These are phyloP conservation scores for Luvunga scandens DNA, from an alignment of 345 rosid species.

Conservation along the genomic window DNA sequence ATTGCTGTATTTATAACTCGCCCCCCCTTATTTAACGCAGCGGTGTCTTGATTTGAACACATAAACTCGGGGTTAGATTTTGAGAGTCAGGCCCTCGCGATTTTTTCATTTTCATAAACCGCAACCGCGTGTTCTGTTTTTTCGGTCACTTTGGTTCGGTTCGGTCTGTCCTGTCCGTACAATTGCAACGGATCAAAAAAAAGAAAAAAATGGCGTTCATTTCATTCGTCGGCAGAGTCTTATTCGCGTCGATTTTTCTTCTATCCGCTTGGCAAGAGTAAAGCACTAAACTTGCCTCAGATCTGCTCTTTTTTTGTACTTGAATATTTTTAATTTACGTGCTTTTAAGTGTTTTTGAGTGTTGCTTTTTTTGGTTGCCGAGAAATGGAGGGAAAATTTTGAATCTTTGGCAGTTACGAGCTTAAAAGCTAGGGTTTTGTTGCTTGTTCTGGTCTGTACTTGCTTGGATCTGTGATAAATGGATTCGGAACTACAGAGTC, in stretches of 20 bases:
- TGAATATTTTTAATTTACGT: not conserved
- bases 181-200: not conserved
- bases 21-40: constrained; percentile 16
- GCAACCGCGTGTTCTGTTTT: not conserved
- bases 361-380: not conserved
- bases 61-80: not conserved
- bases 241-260: constrained; percentile 67
- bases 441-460: not conserved
- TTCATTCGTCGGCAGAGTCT: constrained; percentile 62
- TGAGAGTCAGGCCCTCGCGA: not conserved
- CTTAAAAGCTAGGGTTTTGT: not conserved
- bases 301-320: constrained; percentile 22
- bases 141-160: not conserved
- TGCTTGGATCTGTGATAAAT: constrained; percentile 12
- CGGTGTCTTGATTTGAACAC: constrained; percentile 14
- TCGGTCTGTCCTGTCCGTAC: not conserved
- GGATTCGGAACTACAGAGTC: not conserved
- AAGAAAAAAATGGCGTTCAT: constrained; percentile 27
- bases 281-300: constrained; percentile 20
- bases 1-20: constrained; percentile 5
- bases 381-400: constrained; percentile 3
- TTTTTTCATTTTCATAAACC: not conserved
- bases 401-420: not conserved
- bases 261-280: constrained; percentile 81
- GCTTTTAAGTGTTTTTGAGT: not conserved